Percentiles rank a stretch among this genome's conserved stretches.
phyloP scores from a whole-genome alignment of 2,329 filamentous ascomycete species.

The Botrytis squamosa region DNA sequence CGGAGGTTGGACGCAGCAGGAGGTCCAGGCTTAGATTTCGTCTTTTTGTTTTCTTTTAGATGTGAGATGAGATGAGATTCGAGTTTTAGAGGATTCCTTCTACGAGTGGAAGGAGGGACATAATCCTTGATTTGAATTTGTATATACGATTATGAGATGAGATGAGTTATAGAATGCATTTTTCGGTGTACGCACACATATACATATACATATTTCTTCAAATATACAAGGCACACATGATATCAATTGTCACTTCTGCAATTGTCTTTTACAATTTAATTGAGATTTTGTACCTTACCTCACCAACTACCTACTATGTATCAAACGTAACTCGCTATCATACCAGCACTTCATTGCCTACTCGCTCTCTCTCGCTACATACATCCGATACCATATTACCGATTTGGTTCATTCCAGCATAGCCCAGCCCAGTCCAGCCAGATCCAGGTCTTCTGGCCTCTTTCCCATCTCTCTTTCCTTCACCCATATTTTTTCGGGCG shows the following conservation, averaged over 20 bases:
- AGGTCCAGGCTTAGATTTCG: slow-evolving; percentile 56
- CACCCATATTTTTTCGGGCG: not conserved
- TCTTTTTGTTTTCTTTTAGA: not conserved
- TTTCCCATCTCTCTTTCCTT: not conserved
- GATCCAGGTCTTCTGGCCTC: not conserved
- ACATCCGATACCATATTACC: not conserved
- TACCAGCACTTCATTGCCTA: not conserved
- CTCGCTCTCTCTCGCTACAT: not conserved
- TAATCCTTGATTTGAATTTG: not conserved
- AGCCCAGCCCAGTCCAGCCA: not conserved
- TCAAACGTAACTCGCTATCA: not conserved
- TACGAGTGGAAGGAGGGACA: not conserved
- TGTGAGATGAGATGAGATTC: not conserved
- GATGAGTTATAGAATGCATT: slow-evolving; percentile 4
- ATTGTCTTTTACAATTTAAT: not conserved
- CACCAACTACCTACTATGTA: not conserved
- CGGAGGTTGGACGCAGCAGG: slow-evolving; percentile 66
- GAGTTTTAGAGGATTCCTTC: not conserved
- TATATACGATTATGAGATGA: slow-evolving; percentile 7
- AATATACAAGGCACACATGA: not conserved
- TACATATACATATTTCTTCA: not conserved
- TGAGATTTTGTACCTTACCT: not conserved
- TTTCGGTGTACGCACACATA: not conserved
- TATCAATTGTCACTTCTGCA: not conserved
- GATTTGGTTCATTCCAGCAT: not conserved